Base-by-base conservation (phyloP, 257 asterid species). In the Fraxinus cuspidata region DNA sequence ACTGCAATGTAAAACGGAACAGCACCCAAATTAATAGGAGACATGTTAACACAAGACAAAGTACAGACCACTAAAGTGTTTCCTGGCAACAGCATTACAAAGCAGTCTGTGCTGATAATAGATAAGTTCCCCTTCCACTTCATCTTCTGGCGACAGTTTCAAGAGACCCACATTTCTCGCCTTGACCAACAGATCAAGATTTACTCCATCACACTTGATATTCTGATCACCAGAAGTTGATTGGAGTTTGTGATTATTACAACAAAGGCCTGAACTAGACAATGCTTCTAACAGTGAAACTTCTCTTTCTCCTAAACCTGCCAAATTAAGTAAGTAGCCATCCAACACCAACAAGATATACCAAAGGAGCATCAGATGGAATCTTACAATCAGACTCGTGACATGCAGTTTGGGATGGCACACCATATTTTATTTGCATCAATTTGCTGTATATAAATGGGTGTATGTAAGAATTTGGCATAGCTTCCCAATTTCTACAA, bases 41-140 rank as follows among this genome's bases (percentile, higher is more conserved):
- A 70, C 28, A 75, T 74, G 77, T 67, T 16, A 63, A 70, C 73
- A 65, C 21, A 81, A 76, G 86, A 56, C 35, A 32, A 79, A 77
- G 84, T 73, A 85, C 74, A 84, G 82, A 95, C 99, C 98, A 83
- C 90, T 82, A 77, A 84, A 76, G 77, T 67, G 76, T 80, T 87
- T 92, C 80, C 91, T 90, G 23, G 76, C 71, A 81, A 72, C 81
- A 67, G 92, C 96, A 77, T 85, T 89, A 53, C 75, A 27, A 74
- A 92, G 80, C 72, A 96, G 94, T 60, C 80, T 86, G 34, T 89
- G 91, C 84, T 96, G 99, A 81, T 85, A 84, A 84, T 87, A 96
- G 56, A 93, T 60, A 73, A 96, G 97, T 81, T 92, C 98, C 76
- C 98, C 98, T 86, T 93, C 99, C 74, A 96, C 93, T 83, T 92